Conservation (phyloP, 2,329 filamentous ascomycete species). For the Aspergillus japonicus region DNA sequence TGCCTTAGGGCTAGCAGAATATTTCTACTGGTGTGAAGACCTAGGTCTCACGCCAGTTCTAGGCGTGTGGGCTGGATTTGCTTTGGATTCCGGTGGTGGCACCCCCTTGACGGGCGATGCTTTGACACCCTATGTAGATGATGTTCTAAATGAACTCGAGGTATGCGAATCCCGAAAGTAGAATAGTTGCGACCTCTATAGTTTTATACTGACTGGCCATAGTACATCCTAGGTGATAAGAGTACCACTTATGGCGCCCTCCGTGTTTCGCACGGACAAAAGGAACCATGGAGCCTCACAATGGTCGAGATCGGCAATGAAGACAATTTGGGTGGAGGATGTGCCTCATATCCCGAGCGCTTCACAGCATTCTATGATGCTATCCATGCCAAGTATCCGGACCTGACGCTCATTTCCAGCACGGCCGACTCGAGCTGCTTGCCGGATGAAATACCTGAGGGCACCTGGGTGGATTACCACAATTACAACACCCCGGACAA, state of each 20-base stretch:
- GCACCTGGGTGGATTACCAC: constrained; percentile 50
- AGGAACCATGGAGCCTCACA: constrained; percentile 59
- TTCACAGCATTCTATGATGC: constrained; percentile 61
- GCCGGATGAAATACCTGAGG: constrained; percentile 28
- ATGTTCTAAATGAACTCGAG: constrained; percentile 21
- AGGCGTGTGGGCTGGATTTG: constrained; percentile 47
- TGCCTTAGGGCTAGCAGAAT: constrained; percentile 45
- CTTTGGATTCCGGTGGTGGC: constrained; percentile 38
- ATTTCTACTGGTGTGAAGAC: constrained; percentile 50
- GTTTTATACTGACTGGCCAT: no score
- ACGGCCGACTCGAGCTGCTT: constrained; percentile 25
- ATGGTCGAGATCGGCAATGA: constrained; percentile 70
- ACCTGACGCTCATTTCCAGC: constrained; percentile 52
- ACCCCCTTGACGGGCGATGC: constrained; percentile 33
- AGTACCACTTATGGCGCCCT: constrained; percentile 15
- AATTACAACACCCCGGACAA: constrained; percentile 30
- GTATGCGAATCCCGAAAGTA: no score
- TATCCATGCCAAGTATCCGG: constrained; percentile 56
- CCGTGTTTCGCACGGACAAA: constrained; percentile 60
- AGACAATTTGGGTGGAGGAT: constrained; percentile 58
- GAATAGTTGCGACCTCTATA: no score
- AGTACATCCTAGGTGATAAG: no score
- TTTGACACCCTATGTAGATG: constrained; percentile 35
- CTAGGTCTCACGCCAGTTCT: constrained; percentile 46
- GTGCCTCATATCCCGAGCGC: constrained; percentile 53